phyloP scores from a whole-genome alignment of 2,329 filamentous ascomycete species.

The Rhinocladiella similis region DNA sequence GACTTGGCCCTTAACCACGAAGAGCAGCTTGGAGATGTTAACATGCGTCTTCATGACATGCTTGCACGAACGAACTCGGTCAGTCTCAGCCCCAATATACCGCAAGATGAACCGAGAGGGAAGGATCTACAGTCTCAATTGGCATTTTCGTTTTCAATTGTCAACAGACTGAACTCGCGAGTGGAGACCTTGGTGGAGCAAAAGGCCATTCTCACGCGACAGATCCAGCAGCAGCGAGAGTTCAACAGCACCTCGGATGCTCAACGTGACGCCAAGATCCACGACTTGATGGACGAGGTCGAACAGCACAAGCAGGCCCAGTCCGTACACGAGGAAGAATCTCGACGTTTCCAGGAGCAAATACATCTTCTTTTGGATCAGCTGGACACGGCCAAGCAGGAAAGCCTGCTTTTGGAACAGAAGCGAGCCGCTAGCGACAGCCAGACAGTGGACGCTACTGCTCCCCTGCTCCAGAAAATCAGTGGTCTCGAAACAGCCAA shows the following conservation, averaged over 20 bases:
- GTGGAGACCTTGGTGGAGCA: conserved; percentile 81
- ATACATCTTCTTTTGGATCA: conserved; percentile 44
- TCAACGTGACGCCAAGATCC: conserved; percentile 51
- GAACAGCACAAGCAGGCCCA: conserved; percentile 66
- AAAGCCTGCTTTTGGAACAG: conserved; percentile 37
- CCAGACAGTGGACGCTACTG: conserved; percentile 28
- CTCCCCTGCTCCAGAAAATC: conserved; percentile 27
- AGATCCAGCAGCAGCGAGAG: conserved; percentile 93
- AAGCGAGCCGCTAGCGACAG: conserved; percentile 35
- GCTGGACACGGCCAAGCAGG: conserved; percentile 42
- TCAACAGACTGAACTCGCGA: conserved; percentile 76
- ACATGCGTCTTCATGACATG: conserved; percentile 62
- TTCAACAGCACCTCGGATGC: conserved; percentile 83
- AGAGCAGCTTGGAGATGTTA: conserved; percentile 62
- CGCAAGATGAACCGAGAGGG: conserved; percentile 59
- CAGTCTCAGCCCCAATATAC: conserved; percentile 49
- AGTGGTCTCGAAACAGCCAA: conserved; percentile 31
- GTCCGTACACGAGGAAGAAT: conserved; percentile 51
- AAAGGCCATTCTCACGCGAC: conserved; percentile 82
- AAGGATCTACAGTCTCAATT: conserved; percentile 68
- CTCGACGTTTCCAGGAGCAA: conserved; percentile 41
- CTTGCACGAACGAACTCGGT: conserved; percentile 49
- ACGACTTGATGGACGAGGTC: conserved; percentile 47
- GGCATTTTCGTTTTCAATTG: conserved; percentile 72
- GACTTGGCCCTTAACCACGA: conserved; percentile 46